Base-by-base conservation (phyloP, 148 eudicot species). In the Drosera capensis region DNA sequence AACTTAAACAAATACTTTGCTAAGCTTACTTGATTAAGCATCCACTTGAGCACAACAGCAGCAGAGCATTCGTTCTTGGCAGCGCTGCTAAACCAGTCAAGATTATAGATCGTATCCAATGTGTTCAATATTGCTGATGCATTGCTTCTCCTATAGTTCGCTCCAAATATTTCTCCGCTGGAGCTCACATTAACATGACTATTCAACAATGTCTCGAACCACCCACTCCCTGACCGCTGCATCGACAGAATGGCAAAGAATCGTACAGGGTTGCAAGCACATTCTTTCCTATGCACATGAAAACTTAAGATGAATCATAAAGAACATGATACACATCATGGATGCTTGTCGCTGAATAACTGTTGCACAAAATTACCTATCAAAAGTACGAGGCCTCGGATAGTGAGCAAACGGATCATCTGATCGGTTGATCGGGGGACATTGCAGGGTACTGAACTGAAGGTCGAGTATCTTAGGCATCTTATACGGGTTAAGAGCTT, bases 211-310 rank as follows among this genome's bases (percentile, higher is more conserved):
- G 94, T 83, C 49, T 79, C 94, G 14, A 83, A 83, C 94, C 94
- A 83, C 46, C 94, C 94, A 35, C 94, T 82, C 45, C 94, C 94
- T 1, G 94, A 82, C 51, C 94, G 79, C 60, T 83, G 94, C 94
- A 73, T 83, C 13, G 94, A 79, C 36, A 79, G 23, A 22, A 83
- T 71, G 12, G 63, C 88, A 30, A 83, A 83, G n/a, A 21, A 58
- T 25, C 73, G 52, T 14, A 83, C 76, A 1, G 88, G 79, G 41
- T 79, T 83, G 63, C 81, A 68, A 14, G 39, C 67, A 42, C 94
- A 83, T 59, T 79, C 94, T 47, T 68, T 57, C 73, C 84, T 83
- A 36, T 25, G n/a, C n/a, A n/a, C n/a, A n/a, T n/a, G n/a, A n/a
- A n/a, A n/a, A n/a, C n/a, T n/a, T n/a, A n/a, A n/a, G n/a, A n/a